Conservation (phyloP, 192 early-diverging fungal species). For the Umbelopsis sp. region DNA sequence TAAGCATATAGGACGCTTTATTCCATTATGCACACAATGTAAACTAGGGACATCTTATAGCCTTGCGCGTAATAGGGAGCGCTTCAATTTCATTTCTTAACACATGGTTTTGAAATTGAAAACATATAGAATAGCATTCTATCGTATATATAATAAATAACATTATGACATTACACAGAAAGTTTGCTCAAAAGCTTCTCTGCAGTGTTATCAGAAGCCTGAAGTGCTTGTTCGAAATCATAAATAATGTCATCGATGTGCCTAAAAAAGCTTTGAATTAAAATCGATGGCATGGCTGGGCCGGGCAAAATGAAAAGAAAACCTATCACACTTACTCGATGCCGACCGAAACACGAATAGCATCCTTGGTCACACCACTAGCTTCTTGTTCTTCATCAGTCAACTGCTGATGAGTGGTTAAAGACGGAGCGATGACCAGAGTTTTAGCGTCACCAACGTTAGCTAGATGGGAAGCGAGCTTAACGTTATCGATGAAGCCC, state of each 20-base stretch:
- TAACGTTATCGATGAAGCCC: slow-evolving; percentile 74
- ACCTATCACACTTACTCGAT: slow-evolving; percentile 68
- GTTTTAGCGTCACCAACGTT: slow-evolving; percentile 96
- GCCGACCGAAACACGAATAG: slow-evolving; percentile 86
- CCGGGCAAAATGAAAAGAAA: background rate
- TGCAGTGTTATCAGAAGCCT: background rate
- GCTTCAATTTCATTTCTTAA: too few relatives aligned
- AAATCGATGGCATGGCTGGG: background rate
- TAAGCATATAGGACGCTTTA: too few relatives aligned
- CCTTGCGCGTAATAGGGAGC: too few relatives aligned
- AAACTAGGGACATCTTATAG: too few relatives aligned
- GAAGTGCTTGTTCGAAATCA: slow-evolving; percentile 64
- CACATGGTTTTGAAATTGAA: too few relatives aligned
- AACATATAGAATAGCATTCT: too few relatives aligned
- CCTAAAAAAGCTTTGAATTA: slow-evolving; percentile 22
- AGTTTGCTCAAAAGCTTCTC: background rate
- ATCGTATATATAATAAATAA: too few relatives aligned
- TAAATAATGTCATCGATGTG: slow-evolving; percentile 72
- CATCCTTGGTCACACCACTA: slow-evolving; percentile 78
- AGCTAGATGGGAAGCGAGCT: slow-evolving; percentile 88
- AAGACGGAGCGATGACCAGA: slow-evolving; percentile 82
- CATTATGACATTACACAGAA: background rate
- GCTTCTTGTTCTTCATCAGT: slow-evolving; percentile 77
- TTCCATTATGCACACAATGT: too few relatives aligned
- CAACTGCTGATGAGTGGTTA: slow-evolving; percentile 90